These are phyloP conservation scores for Phyllosticta citrichinensis DNA, from an alignment of 2,329 filamentous ascomycete species.

Conservation along the genomic window DNA sequence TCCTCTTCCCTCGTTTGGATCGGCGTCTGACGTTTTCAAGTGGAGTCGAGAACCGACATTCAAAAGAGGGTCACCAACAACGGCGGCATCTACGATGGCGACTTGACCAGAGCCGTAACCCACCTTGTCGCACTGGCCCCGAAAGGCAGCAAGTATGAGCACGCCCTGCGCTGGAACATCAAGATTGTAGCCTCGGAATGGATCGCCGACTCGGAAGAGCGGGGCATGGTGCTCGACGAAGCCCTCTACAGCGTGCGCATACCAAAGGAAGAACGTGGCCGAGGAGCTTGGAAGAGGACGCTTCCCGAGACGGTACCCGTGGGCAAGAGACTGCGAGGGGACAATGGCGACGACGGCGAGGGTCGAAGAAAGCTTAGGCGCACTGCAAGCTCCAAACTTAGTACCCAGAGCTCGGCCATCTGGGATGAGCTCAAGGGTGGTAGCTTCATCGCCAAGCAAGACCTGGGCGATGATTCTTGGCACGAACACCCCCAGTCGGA, in stretches of 20 bases:
- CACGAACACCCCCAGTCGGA: conserved; percentile 17
- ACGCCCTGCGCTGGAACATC: conserved; percentile 74
- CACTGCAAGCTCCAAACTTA: conserved; percentile 75
- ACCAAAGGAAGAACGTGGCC: conserved; percentile 60
- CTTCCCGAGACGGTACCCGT: conserved; percentile 29
- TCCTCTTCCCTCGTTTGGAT: neutral
- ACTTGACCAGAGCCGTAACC: conserved; percentile 76
- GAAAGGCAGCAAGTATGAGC: conserved; percentile 80
- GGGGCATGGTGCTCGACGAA: conserved; percentile 88
- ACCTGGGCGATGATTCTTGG: conserved; percentile 24
- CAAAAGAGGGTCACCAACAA: conserved; percentile 56
- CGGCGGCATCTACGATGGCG: conserved; percentile 77
- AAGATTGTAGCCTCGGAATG: conserved; percentile 73
- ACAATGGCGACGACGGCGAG: conserved; percentile 30
- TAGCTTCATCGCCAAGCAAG: conserved; percentile 18
- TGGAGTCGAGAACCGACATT: conserved; percentile 58
- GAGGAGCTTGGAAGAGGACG: conserved; percentile 57
- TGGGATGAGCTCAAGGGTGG: conserved; percentile 75
- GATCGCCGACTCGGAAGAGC: conserved; percentile 70
- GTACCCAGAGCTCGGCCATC: conserved; percentile 68
- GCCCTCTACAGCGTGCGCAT: conserved; percentile 68
- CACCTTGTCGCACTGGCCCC: conserved; percentile 75
- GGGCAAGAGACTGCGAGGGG: conserved; percentile 22
- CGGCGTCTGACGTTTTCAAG: conserved; percentile 32
- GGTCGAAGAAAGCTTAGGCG: conserved; percentile 72